Base-by-base conservation (phyloP, 2,329 filamentous ascomycete species). In the Colletotrichum sp. region DNA sequence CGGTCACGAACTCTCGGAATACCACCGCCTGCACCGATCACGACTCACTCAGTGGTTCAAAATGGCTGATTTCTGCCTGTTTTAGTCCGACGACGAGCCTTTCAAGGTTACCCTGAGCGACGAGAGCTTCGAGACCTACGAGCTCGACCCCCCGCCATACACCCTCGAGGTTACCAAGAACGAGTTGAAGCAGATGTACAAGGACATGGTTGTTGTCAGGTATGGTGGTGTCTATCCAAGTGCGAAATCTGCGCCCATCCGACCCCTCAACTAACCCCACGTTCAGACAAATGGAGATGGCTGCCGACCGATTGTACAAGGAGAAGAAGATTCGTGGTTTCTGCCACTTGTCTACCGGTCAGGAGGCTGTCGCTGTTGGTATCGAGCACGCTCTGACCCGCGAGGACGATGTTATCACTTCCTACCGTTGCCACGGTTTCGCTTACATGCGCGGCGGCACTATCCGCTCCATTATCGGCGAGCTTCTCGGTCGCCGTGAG, bases 301-400 rank as follows among this genome's bases (percentile, higher is more conserved):
- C 96, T 80, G 96, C 97, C 89, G 97, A 99, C 86, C 93, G 96
- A 85, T 91, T 99, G 84, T 99, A 99, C 95, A 99, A 99, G 91
- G 97, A 99, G 91, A 99, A 99, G 94, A 99, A 99, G 92, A 99
- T 99, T 83, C 95, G 97, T 83, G 97, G 97, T 89, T 99, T 99
- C 94, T 99, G 97, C 90, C 97, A 99, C 89, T 89, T 99, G 87
- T 99, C 97, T 76, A 98, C 95, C 76, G 97, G 97, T 78, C 97
- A 99, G 89, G 97, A 99, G 91, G 97, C 97, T 79, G 97, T 99
- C 80, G 96, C 97, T 76, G 93, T 96, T 81, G 97, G 97, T 85
- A 99, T 99, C 83, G 97, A 99, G 89, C 95, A 98, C 86, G 96
- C 96, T 80, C 95, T 99, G 84, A 95, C 93, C 82, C 96, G 95